Percentiles rank a stretch among this genome's conserved stretches.
Conservation (phyloP, 2,329 filamentous ascomycete genomes). For the Talaromyces sp. region DNA sequence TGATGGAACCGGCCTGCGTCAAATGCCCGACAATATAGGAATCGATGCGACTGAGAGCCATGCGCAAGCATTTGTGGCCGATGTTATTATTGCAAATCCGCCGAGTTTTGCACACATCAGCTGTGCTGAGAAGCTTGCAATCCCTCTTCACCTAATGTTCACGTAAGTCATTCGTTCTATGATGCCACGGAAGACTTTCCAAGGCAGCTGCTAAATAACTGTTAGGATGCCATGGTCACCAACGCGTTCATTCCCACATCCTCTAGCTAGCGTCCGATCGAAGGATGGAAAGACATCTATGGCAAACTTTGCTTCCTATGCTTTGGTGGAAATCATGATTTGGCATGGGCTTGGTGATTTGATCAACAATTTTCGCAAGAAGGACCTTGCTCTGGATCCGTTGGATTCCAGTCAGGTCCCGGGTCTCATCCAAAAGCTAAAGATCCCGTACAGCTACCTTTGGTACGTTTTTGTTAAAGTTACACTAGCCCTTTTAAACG, state of each 20-base stretch:
- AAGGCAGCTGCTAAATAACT: no score
- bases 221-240: conserved; percentile 43
- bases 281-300: conserved; percentile 18
- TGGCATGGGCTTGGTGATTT: conserved; percentile 35
- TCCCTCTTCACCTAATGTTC: conserved; percentile 51
- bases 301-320: conserved; percentile 5
- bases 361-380: conserved; percentile 41
- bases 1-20: neutral
- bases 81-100: conserved; percentile 53
- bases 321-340: conserved; percentile 1
- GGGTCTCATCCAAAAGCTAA: conserved; percentile 1
- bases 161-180: conserved; percentile 20
- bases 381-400: conserved; percentile 36
- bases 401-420: conserved; percentile 17
- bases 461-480: neutral
- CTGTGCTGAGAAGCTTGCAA: conserved; percentile 47
- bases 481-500: no score
- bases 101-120: conserved; percentile 51
- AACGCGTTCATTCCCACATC: conserved; percentile 40
- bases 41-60: no score
- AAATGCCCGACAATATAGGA: neutral
- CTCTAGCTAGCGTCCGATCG: conserved; percentile 44
- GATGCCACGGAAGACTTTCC: no score
- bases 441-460: conserved; percentile 6
- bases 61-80: conserved; percentile 45